Evolutionary conservation across 257 asterid species (phyloP).

Genomic region (Solanum rostratum): DNA sequence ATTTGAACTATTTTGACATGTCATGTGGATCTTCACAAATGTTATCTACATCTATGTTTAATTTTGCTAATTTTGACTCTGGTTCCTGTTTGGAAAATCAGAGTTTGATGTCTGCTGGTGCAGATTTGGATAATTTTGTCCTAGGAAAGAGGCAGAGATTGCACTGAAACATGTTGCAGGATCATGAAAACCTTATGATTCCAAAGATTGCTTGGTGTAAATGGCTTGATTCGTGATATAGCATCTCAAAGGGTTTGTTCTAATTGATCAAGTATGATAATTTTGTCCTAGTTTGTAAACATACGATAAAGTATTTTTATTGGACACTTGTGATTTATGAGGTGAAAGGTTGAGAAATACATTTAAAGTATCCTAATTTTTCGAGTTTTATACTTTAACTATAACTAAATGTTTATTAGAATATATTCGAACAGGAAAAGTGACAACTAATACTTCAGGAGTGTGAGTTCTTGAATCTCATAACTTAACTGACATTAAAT

Average conservation of each 20-base stretch:
- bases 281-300: too few relatives aligned
- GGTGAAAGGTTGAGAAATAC: too few relatives aligned
- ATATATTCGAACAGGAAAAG: neutral
- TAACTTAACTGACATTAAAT: too few relatives aligned
- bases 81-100: constrained; percentile 13
- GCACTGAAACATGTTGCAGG: constrained; percentile 1
- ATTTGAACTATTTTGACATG: constrained; percentile 5
- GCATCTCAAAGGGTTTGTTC: too few relatives aligned
- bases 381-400: too few relatives aligned
- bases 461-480: too few relatives aligned
- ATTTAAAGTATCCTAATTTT: too few relatives aligned
- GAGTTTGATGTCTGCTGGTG: constrained; percentile 11
- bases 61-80: constrained; percentile 6
- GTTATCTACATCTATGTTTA: constrained; percentile 22
- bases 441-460: neutral
- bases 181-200: neutral
- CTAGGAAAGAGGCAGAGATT: constrained; percentile 33
- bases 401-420: too few relatives aligned
- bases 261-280: too few relatives aligned
- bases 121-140: constrained; percentile 13
- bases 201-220: neutral
- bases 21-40: constrained; percentile 37
- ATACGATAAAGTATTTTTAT: too few relatives aligned
- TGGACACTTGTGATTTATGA: too few relatives aligned
- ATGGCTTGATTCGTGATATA: neutral